A percentile compares a stretch with the other conserved stretches of the same genome.
Evolutionary conservation across 345 rosid genomes (phyloP).

Genomic region (Eucalyptus polyanthemos): DNA sequence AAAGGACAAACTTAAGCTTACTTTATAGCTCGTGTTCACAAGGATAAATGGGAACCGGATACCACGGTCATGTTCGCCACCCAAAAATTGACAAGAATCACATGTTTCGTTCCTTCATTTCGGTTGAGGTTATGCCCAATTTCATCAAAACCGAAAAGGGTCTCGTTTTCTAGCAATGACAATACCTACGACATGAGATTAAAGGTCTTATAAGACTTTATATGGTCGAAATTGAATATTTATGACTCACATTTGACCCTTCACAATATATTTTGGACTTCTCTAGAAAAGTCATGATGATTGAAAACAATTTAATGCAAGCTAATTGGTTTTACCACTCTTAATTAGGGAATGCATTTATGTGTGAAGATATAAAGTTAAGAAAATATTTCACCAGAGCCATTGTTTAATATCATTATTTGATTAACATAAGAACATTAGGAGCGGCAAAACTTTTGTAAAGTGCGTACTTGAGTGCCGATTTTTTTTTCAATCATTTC

Average conservation of each 20-base stretch:
- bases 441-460: fast-evolving
- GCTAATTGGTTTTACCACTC: background rate
- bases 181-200: background rate
- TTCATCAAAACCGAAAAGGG: background rate
- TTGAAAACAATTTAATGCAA: background rate
- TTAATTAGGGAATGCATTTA: background rate
- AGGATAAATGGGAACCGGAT: background rate
- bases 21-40: background rate
- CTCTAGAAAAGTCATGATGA: no score
- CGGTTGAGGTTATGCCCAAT: background rate
- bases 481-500: no score
- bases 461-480: no score
- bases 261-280: no score
- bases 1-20: background rate
- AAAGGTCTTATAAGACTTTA: no score
- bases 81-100: background rate
- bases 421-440: background rate
- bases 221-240: no score
- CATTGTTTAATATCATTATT: background rate
- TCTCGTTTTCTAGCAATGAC: no score
- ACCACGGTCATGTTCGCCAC: background rate
- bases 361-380: background rate
- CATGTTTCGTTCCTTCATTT: background rate
- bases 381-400: background rate
- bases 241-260: no score